Base-by-base conservation (phyloP, 2,329 filamentous ascomycete genomes). In the Samsoniella hepiali region DNA sequence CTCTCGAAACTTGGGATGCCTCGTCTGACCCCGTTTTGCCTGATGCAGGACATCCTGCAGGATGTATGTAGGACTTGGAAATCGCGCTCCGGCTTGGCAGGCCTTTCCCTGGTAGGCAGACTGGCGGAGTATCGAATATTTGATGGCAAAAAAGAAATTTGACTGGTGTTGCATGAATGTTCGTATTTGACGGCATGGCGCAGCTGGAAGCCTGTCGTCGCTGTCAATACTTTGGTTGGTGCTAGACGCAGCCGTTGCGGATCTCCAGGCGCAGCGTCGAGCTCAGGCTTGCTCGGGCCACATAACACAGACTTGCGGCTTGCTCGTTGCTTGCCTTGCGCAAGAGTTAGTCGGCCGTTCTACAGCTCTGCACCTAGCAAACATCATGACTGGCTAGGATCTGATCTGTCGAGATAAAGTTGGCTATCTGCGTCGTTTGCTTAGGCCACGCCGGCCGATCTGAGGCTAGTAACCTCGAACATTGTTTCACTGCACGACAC, bases 1-100 rank as follows among this genome's bases (percentile, higher is more conserved):
- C 54, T 34, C 44, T 36, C 45, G 61, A 63, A 63, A 63, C 61
- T 31, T 38, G 13, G 45, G 38, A 31, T 53, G 61, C 60, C 27
- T 51, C 58, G 36, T 42, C 58, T 51, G 27, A 32, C 40, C 38
- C 40, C 55, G 40, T 15, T 40, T 47, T 9, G 31, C 40, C 40
- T 31, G 36, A 56, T 27, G 55, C 38, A 58, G 40, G 38, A 13
- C 58, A 38, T 36, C 15, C 42, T 9, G 32, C 32, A 55, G 49
- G 27, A 50, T 51, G 45, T 47, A 22, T 11, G 13, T 42, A 13
- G 10, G 17, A 42, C 32, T 32, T 27, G 10, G n/a, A 9, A 36
- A 49, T 60, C 47, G 29, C 34, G 31, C 49, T 34, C 3, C 15
- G 29, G 42, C 47, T 53, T 34, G 47, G 34, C 36, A 5, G 17